phyloP scores from a whole-genome alignment of 495 filamentous ascomycete species.

The Glonium stellatum region DNA sequence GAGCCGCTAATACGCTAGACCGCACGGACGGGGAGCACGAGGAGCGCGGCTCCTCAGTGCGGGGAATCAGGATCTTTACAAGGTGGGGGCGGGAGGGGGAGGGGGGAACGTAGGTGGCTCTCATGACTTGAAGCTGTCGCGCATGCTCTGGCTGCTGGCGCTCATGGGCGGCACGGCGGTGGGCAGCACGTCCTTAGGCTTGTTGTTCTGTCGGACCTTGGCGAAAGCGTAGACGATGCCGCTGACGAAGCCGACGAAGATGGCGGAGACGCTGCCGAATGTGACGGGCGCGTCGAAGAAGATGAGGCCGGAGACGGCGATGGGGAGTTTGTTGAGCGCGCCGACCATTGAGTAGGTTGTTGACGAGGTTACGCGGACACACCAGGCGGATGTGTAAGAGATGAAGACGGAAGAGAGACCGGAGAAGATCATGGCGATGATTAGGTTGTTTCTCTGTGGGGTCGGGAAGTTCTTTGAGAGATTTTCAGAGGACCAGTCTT shows the following conservation, averaged over 20 bases:
- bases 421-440: conserved; percentile 87
- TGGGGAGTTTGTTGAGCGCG: conserved; percentile 93
- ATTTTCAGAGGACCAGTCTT: conserved; percentile 89
- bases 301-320: conserved; percentile 80
- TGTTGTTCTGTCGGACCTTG: conserved; percentile 72
- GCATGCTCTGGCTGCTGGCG: conserved; percentile 85
- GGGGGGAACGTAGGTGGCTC: neutral
- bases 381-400: conserved; percentile 97
- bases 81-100: too few relatives aligned
- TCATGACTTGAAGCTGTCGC: conserved; percentile 60
- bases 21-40: too few relatives aligned
- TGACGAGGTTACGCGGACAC: conserved; percentile 90
- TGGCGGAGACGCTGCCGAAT: conserved; percentile 84
- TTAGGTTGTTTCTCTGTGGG: conserved; percentile 60
- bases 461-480: conserved; percentile 79
- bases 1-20: too few relatives aligned
- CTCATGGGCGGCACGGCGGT: conserved; percentile 65
- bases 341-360: conserved; percentile 99
- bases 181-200: conserved; percentile 57
- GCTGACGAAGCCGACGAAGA: conserved; percentile 79
- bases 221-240: conserved; percentile 89
- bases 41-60: too few relatives aligned
- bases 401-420: conserved; percentile 94
- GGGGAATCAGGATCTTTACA: too few relatives aligned
- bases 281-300: conserved; percentile 95